phyloP scores from a whole-genome alignment of 495 filamentous ascomycete genomes.

The Penicillium subrubescens region DNA sequence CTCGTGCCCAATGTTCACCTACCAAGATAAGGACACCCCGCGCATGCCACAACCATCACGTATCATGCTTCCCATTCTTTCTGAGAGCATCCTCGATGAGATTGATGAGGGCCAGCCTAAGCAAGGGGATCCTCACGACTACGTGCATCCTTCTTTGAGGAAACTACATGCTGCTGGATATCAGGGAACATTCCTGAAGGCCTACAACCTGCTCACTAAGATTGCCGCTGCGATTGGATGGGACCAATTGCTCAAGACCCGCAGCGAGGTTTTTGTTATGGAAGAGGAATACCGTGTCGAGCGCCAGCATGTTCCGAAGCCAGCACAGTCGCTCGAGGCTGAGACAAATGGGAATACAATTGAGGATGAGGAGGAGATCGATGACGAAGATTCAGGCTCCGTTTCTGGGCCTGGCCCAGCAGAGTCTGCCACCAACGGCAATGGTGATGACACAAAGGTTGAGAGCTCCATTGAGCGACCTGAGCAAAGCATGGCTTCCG shows the following conservation, averaged over 20 bases:
- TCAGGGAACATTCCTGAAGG: conserved; percentile 91
- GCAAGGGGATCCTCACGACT: conserved; percentile 69
- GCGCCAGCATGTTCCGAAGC: conserved; percentile 67
- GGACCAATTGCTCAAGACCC: conserved; percentile 90
- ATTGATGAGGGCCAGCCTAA: conserved; percentile 87
- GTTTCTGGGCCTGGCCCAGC: conserved; percentile 37
- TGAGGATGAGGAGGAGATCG: conserved; percentile 34
- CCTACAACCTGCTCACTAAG: conserved; percentile 90
- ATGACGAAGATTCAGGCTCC: conserved; percentile 38
- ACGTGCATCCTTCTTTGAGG: conserved; percentile 82
- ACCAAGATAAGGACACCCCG: conserved; percentile 95
- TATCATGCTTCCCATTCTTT: conserved; percentile 80
- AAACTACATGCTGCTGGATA: conserved; percentile 86
- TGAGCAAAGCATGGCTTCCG: conserved; percentile 77
- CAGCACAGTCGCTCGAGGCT: conserved; percentile 49
- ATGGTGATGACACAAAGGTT: conserved; percentile 41
- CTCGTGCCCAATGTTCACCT: conserved; percentile 99
- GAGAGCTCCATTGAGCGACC: conserved; percentile 71
- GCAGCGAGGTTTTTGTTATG: conserved; percentile 98
- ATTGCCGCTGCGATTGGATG: conserved; percentile 95
- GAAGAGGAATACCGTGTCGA: conserved; percentile 96
- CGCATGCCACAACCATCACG: conserved; percentile 88
- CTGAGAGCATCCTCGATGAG: conserved; percentile 91
- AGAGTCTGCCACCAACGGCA: conserved; percentile 32
- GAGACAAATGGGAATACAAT: conserved; percentile 45